These are phyloP conservation scores for Aspergillus sergii DNA, from an alignment of 2,329 filamentous ascomycete genomes.

Conservation along the genomic window DNA sequence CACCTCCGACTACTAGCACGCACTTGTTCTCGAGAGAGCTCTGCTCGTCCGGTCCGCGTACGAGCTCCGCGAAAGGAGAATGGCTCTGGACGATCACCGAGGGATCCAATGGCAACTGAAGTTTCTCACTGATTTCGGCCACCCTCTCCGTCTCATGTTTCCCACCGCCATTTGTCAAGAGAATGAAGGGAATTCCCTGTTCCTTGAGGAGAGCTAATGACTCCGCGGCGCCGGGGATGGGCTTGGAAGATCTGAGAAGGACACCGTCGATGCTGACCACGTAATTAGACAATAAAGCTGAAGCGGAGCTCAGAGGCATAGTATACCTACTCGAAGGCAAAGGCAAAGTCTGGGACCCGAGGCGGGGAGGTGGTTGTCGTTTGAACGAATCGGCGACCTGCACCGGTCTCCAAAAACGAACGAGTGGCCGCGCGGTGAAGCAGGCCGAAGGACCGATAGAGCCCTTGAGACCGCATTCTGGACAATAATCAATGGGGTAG, in stretches of 20 bases:
- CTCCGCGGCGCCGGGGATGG: conserved; percentile 76
- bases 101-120: conserved; percentile 65
- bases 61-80: conserved; percentile 78
- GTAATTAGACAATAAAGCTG: neutral
- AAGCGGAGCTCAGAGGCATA: neutral
- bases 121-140: conserved; percentile 66
- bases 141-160: conserved; percentile 76
- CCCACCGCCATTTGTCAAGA: conserved; percentile 94
- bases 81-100: conserved; percentile 85
- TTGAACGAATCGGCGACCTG: conserved; percentile 30
- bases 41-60: conserved; percentile 59
- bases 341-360: conserved; percentile 45
- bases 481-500: neutral
- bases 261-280: conserved; percentile 80
- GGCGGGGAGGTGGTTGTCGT: conserved; percentile 27
- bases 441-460: conserved; percentile 30
- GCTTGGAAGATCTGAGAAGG: conserved; percentile 77
- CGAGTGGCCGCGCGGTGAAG: conserved; percentile 27
- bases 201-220: conserved; percentile 73
- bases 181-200: conserved; percentile 83
- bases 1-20: conserved; percentile 73
- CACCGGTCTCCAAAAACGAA: conserved; percentile 18
- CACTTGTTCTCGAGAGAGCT: conserved; percentile 62
- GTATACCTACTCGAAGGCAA: conserved; percentile 48
- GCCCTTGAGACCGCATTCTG: conserved; percentile 29